Percentiles rank a stretch among this genome's conserved stretches.
These are phyloP conservation scores for Colletotrichum sp. DNA, from an alignment of 2,329 filamentous ascomycete species.

Conservation along the genomic window DNA sequence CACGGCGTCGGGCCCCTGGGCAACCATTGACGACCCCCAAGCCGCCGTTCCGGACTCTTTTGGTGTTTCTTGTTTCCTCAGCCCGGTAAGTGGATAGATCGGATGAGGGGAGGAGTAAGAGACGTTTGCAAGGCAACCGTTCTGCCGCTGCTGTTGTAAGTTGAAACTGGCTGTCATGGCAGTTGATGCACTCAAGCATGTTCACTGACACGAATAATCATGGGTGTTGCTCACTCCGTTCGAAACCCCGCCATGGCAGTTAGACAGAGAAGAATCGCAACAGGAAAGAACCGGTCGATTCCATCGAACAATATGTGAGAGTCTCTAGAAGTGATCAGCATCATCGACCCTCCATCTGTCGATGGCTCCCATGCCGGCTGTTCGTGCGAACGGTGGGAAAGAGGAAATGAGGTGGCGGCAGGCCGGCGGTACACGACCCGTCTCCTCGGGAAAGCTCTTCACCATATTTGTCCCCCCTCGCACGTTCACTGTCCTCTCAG, in stretches of 20 bases:
- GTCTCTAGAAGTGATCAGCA: background rate
- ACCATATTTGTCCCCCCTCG: background rate
- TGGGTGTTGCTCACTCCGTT: background rate
- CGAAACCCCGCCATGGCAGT: background rate
- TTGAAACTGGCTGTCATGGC: background rate
- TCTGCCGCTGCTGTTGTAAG: background rate
- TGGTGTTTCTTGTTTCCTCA: background rate
- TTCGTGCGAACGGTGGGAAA: background rate
- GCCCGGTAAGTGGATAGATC: conserved; percentile 1
- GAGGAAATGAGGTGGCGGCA: conserved; percentile 3
- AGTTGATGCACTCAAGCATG: background rate
- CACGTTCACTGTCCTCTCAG: background rate
- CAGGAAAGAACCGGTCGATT: rapidly evolving
- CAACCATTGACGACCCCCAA: background rate
- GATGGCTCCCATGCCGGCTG: background rate
- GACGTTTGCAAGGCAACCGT: background rate
- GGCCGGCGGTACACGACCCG: background rate
- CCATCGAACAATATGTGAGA: background rate
- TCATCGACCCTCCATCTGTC: background rate
- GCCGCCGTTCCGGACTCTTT: background rate
- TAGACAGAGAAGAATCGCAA: background rate
- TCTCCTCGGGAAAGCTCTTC: background rate
- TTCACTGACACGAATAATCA: background rate
- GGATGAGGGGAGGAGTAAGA: background rate
- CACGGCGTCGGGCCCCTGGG: background rate